A percentile compares a stretch with the other conserved stretches of the same genome.
phyloP scores from a whole-genome alignment of 805 yeast genomes.

The Yamadazyma sp. region DNA sequence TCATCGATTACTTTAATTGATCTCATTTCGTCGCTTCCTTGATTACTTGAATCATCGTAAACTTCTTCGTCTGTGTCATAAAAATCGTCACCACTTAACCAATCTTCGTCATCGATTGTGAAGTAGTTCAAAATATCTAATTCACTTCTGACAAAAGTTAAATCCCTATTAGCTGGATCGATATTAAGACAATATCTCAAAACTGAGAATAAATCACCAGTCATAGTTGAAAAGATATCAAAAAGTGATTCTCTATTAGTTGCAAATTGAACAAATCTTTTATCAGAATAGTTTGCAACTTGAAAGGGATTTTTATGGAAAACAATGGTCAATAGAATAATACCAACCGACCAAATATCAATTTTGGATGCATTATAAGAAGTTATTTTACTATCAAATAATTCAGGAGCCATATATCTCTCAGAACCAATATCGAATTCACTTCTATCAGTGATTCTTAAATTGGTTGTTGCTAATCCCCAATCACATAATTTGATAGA shows the following conservation, averaged over 20 bases:
- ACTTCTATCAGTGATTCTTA: constrained; percentile 50
- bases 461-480: constrained; percentile 54
- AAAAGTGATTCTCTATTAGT: constrained; percentile 84
- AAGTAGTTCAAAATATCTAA: constrained; percentile 59
- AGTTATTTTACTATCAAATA: constrained; percentile 59
- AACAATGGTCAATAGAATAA: constrained; percentile 77
- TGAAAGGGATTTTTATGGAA: constrained; percentile 86
- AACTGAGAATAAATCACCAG: constrained; percentile 82
- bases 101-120: constrained; percentile 72
- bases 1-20: constrained; percentile 12
- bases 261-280: constrained; percentile 80
- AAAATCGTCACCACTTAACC: constrained; percentile 52
- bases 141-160: constrained; percentile 58
- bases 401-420: constrained; percentile 93
- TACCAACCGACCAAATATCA: constrained; percentile 89
- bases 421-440: constrained; percentile 84
- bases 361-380: constrained; percentile 76
- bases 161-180: constrained; percentile 82
- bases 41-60: constrained; percentile 15
- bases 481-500: constrained; percentile 55
- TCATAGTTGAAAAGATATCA: constrained; percentile 88
- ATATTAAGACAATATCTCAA: constrained; percentile 73
- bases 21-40: constrained; percentile 18
- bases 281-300: constrained; percentile 77
- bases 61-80: constrained; percentile 22